These are phyloP conservation scores for Clitoria ternatea DNA, from an alignment of 306 rosid genomes.

Conservation along the genomic window DNA sequence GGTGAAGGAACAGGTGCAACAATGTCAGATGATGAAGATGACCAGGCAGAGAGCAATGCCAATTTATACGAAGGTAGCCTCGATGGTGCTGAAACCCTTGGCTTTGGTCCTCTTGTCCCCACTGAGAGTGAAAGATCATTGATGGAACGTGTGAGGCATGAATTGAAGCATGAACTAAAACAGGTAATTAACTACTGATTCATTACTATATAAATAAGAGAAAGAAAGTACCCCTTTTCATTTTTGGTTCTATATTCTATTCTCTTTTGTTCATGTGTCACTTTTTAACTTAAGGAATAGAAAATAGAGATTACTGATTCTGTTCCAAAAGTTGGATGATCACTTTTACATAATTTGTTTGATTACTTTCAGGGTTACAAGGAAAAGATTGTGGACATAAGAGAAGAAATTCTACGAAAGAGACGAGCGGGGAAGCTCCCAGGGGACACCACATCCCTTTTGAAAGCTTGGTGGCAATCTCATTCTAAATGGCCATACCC, in stretches of 20 bases:
- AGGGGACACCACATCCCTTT: conserved; percentile 90
- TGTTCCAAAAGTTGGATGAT: background rate
- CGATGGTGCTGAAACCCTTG: conserved; percentile 66
- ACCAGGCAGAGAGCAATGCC: conserved; percentile 65
- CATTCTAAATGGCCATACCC: conserved; percentile 99
- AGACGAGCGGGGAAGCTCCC: conserved; percentile 97
- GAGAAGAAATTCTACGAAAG: conserved; percentile 91
- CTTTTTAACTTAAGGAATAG: background rate
- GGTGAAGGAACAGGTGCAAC: conserved; percentile 96
- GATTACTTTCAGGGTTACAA: conserved; percentile 61
- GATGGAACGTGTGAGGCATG: conserved; percentile 92
- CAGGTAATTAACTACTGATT: conserved; percentile 64
- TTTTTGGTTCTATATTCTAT: too few relatives aligned
- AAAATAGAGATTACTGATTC: too few relatives aligned
- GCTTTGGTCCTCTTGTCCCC: conserved; percentile 89
- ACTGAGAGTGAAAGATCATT: conserved; percentile 85
- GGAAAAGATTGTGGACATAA: conserved; percentile 83
- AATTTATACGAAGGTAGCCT: conserved; percentile 57
- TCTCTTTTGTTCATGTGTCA: background rate
- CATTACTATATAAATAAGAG: too few relatives aligned
- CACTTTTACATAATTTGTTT: background rate
- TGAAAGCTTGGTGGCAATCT: conserved; percentile 97
- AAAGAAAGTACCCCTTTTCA: too few relatives aligned
- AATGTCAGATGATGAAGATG: conserved; percentile 92
- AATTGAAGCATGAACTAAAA: conserved; percentile 72